Evolutionary conservation across 371 early-diverging fungal species (phyloP).

Genomic region (Mortierella sp.): DNA sequence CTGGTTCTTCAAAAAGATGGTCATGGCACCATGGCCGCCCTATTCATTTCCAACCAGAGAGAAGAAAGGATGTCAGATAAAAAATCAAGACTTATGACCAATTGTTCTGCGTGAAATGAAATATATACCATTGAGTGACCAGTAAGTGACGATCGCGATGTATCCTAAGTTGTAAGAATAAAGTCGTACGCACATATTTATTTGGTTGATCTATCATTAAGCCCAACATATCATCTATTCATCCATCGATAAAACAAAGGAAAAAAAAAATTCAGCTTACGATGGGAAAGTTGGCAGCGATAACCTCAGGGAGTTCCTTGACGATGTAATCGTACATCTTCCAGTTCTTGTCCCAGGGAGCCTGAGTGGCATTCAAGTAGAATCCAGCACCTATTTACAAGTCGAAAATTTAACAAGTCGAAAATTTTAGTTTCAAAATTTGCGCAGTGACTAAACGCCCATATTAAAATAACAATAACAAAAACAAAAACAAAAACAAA

Average conservation of each 20-base stretch:
- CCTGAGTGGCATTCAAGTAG: constrained; percentile 84
- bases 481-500: constrained; percentile 1
- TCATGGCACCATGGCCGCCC: constrained; percentile 95
- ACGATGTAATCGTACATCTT: constrained; percentile 89
- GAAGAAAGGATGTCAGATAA: neutral
- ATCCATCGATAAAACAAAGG: neutral
- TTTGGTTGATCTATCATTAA: neutral
- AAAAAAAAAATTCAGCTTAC: too few relatives aligned
- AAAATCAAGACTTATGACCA: neutral
- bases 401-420: neutral
- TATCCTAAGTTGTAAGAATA: constrained; percentile 60
- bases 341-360: constrained; percentile 80
- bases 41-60: constrained; percentile 13
- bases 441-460: too few relatives aligned
- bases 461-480: neutral
- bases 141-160: constrained; percentile 72
- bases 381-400: constrained; percentile 89
- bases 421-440: too few relatives aligned
- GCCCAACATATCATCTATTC: neutral
- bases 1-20: constrained; percentile 78
- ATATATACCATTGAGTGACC: constrained; percentile 83
- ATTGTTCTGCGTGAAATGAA: too few relatives aligned
- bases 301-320: constrained; percentile 74
- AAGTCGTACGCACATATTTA: neutral
- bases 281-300: constrained; percentile 70